Percentiles rank a stretch among this genome's conserved stretches.
These are phyloP conservation scores for Bipolaris bicolor DNA, from an alignment of 2,329 filamentous ascomycete species.

Conservation along the genomic window DNA sequence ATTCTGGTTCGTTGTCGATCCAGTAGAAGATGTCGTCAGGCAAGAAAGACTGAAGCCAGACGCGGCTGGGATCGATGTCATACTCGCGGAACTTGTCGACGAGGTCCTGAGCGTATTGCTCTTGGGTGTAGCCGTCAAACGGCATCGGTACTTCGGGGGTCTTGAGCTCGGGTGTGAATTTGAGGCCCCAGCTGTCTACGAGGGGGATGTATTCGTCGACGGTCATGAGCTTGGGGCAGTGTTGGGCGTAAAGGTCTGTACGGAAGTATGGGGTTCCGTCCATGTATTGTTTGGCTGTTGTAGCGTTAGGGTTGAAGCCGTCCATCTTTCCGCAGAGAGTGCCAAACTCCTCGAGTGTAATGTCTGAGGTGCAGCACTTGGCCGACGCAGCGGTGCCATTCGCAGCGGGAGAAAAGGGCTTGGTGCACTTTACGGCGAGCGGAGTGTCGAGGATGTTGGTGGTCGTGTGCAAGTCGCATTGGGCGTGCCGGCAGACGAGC, in stretches of 20 bases:
- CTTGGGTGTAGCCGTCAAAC: constrained; percentile 69
- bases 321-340: constrained; percentile 69
- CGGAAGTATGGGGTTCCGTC: constrained; percentile 66
- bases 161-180: constrained; percentile 62
- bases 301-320: constrained; percentile 67
- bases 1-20: constrained; percentile 66
- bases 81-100: constrained; percentile 51
- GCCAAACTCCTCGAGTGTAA: constrained; percentile 71
- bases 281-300: constrained; percentile 64
- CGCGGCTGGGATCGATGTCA: constrained; percentile 48
- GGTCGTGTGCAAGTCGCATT: constrained; percentile 49
- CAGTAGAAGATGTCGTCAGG: constrained; percentile 70
- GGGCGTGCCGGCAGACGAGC: constrained; percentile 48
- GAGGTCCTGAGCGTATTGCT: constrained; percentile 68
- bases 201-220: constrained; percentile 68
- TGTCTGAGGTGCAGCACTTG: constrained; percentile 74
- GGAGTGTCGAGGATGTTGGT: constrained; percentile 48
- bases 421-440: constrained; percentile 46
- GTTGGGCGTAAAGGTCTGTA: constrained; percentile 67
- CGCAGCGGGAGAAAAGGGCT: constrained; percentile 43
- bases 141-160: constrained; percentile 72
- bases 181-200: constrained; percentile 63
- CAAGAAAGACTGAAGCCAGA: constrained; percentile 69
- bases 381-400: constrained; percentile 59
- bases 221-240: constrained; percentile 66